These are phyloP conservation scores for Starmerella bombi DNA, from an alignment of 805 yeast species.

Conservation along the genomic window DNA sequence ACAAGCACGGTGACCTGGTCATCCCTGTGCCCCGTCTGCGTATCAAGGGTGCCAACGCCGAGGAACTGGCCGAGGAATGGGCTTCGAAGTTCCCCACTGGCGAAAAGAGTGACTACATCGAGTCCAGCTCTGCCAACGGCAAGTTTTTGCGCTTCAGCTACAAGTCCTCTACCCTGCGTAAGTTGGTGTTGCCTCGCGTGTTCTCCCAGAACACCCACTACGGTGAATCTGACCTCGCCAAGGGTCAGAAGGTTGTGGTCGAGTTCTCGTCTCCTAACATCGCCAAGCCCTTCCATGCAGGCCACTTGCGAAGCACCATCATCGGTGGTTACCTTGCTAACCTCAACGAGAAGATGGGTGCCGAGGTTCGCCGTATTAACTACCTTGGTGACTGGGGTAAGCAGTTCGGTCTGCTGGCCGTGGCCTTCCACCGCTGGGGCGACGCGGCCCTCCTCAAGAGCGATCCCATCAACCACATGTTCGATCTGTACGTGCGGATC, in stretches of 20 bases:
- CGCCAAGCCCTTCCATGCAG: constrained; percentile 99
- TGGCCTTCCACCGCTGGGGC: constrained; percentile 83
- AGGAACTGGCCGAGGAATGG: constrained; percentile 62
- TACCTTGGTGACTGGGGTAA: constrained; percentile 99
- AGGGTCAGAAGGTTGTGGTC: constrained; percentile 54
- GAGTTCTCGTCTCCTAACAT: constrained; percentile 97
- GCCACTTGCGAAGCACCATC: constrained; percentile 93
- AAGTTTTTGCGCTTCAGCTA: constrained; percentile 85
- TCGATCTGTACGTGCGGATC: constrained; percentile 80
- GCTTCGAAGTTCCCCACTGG: constrained; percentile 51
- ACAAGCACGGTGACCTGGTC: constrained; percentile 85
- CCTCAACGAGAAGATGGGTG: constrained; percentile 79
- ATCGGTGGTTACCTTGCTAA: constrained; percentile 92
- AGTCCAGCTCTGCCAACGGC: constrained; percentile 69
- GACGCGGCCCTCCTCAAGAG: constrained; percentile 49
- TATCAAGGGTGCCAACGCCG: constrained; percentile 68
- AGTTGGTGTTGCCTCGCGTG: constrained; percentile 56
- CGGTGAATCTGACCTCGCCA: constrained; percentile 66
- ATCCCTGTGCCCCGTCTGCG: constrained; percentile 85
- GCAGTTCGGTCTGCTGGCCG: constrained; percentile 91
- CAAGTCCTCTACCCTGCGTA: constrained; percentile 49
- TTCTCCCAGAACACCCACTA: constrained; percentile 45
- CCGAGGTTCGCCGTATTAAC: constrained; percentile 85
- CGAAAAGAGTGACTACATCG: constrained; percentile 46
- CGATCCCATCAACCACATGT: constrained; percentile 89